phyloP scores from a whole-genome alignment of 257 asterid genomes.

The Nicotiana tabacum region DNA sequence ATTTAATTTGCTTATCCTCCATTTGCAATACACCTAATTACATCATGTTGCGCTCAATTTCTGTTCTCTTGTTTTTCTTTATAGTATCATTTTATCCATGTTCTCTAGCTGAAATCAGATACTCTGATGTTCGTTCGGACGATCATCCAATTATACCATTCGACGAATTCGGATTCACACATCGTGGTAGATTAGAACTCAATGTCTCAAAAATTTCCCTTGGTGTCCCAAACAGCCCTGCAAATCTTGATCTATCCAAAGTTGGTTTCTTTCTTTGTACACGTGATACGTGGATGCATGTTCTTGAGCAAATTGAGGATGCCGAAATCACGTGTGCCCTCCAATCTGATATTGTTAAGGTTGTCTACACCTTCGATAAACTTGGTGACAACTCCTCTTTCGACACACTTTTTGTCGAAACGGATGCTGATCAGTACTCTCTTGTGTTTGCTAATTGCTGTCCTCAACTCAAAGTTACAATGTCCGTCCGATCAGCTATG shows the following conservation, averaged over 20 bases:
- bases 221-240: conserved; percentile 24
- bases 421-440: conserved; percentile 72
- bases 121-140: conserved; percentile 51
- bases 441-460: conserved; percentile 73
- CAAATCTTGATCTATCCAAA: conserved; percentile 40
- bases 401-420: conserved; percentile 27
- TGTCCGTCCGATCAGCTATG: conserved; percentile 68
- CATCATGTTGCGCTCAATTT: not conserved
- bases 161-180: conserved; percentile 87
- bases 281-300: conserved; percentile 63
- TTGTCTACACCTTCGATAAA: conserved; percentile 46
- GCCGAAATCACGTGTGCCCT: conserved; percentile 61
- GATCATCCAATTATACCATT: conserved; percentile 61
- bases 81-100: conserved; percentile 29
- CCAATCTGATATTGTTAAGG: conserved; percentile 40
- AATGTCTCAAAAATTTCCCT: conserved; percentile 46
- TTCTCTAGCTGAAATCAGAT: conserved; percentile 58
- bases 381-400: conserved; percentile 31
- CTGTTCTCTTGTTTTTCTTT: conserved; percentile 29
- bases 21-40: not conserved
- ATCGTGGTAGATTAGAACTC: conserved; percentile 72
- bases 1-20: not conserved
- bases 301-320: conserved; percentile 69
- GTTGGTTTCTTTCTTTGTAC: conserved; percentile 82
- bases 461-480: conserved; percentile 44